Evolutionary conservation across 2,329 filamentous ascomycete species (phyloP), one percentile per base, ranked within the genome.

Genomic region (Cladosporium sp.): DNA sequence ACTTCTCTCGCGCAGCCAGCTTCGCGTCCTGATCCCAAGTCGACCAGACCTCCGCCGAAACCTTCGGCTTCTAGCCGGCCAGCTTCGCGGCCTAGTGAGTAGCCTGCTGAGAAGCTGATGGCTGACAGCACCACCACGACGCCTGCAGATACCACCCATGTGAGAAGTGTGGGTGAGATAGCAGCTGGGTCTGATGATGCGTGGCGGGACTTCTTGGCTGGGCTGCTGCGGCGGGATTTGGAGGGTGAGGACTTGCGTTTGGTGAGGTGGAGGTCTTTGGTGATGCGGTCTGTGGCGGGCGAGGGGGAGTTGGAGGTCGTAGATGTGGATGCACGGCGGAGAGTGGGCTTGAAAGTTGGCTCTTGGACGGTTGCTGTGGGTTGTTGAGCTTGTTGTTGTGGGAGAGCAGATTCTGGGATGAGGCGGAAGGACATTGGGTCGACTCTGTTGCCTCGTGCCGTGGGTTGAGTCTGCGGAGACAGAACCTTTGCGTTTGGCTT

Each of bases 101-200:
- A 89, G 1, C 87, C 87, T 4, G 87, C 87, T 0, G 85, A 86
- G 74, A 89, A 90, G 71, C 86, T 87, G 68, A 89, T 83, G 2
- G 87, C 87, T 18, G 85, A 87, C 65, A 89, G 84, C 0, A 89
- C 80, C 2, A 89, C 85, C 1, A 89, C 85, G 21, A 89, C 86
- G 2, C 87, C 87, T 0, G 87, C 87, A 59, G 86, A 87, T 57
- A 89, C 84, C 4, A 89, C 85, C 87, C 87, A 90, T 0, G 87
- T 88, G 70, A 89, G 83, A 10, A 89, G 78, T 0, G 87, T 89
- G 0, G 87, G 87, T 36, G 81, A 85, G 66, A 86, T 81, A 52
- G 74, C 77, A n/a, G 61, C 61, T 28, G 61, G 61, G 36, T 80
- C 80, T 38, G 70, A 69, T 0, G 60, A 64, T 12, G 72, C 70